These are phyloP conservation scores for Malus orientalis DNA, from an alignment of 306 rosid species.

Conservation along the genomic window DNA sequence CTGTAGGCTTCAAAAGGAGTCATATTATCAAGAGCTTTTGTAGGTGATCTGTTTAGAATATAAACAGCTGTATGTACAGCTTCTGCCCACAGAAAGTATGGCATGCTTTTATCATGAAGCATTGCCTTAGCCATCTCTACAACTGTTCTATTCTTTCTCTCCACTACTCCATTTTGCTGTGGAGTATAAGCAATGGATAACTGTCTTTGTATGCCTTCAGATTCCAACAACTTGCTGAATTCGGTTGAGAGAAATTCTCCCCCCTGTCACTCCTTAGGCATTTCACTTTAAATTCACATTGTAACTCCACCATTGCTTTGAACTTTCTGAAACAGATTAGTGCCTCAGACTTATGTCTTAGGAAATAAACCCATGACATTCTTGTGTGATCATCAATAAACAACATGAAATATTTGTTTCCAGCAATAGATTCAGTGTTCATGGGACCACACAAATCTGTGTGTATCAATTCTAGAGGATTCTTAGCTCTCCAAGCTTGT, in stretches of 20 bases:
- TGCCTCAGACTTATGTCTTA: too few species aligned
- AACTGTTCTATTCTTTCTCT: too few species aligned
- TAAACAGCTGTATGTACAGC: fast-evolving
- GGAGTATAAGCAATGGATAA: too few species aligned
- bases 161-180: background rate
- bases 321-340: background rate
- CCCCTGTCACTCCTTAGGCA: background rate
- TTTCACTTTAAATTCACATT: too few species aligned
- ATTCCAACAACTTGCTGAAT: fast-evolving
- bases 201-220: too few species aligned
- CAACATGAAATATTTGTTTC: background rate
- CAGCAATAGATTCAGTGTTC: too few species aligned
- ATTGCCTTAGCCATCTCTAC: background rate
- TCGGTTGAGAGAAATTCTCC: background rate
- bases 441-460: too few species aligned
- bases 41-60: too few species aligned
- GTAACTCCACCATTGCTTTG: background rate
- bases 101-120: background rate
- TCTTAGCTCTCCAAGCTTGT: too few species aligned
- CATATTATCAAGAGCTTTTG: background rate
- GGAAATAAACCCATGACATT: background rate
- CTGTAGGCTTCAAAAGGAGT: background rate
- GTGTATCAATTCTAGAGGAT: too few species aligned
- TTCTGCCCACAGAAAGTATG: too few species aligned
- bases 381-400: background rate